Base-by-base conservation (phyloP, 2,329 filamentous ascomycete genomes). In the Septoria petroselini region DNA sequence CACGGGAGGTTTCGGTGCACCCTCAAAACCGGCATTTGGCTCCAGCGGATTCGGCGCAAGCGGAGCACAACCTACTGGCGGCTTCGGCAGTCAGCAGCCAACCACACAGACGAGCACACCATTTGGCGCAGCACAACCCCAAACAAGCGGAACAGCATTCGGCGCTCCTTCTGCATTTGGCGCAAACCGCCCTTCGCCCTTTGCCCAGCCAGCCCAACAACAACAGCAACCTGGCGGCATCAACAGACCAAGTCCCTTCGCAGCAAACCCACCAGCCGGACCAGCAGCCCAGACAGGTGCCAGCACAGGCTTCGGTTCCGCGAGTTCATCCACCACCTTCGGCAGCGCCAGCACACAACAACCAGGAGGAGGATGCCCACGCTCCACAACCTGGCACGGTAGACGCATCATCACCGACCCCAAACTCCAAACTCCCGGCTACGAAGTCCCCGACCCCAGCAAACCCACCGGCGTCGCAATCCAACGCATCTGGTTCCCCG, bases 131-230 rank as follows among this genome's bases (percentile, higher is more conserved):
- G 21, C 4, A 12, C 41, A 45, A 17, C 31, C 42, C 11, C 53
- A 56, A 33, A 41, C 46, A 27, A 29, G 19, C 6, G 41, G 39
- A 9, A 43, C 48, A 1, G 50, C 29, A 19, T 58, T 58, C 25
- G 50, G 53, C 30, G 50, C 59, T 35, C 47, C 60, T 7, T 57
- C 58, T n/a, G 49, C 55, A 15, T 58, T 63, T 14, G 55, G 61
- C 12, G 57, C 55, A 14, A 52, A 34, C 63, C 62, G 52, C 45
- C 58, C 50, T 15, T 65, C 60, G 41, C 62, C 70, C 1, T 76
- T 76, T 55, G 72, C 71, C 11, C 66, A 74, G 49, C 65, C 72
- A 17, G 49, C 52, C 11, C 58, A 62, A 40, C 55, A 35, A 37
- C 38, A 29, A 18, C 21, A 34, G 4, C 31, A 31, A n/a, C 38